phyloP scores from a whole-genome alignment of 495 filamentous ascomycete genomes.

The Talaromyces stipitatus region DNA sequence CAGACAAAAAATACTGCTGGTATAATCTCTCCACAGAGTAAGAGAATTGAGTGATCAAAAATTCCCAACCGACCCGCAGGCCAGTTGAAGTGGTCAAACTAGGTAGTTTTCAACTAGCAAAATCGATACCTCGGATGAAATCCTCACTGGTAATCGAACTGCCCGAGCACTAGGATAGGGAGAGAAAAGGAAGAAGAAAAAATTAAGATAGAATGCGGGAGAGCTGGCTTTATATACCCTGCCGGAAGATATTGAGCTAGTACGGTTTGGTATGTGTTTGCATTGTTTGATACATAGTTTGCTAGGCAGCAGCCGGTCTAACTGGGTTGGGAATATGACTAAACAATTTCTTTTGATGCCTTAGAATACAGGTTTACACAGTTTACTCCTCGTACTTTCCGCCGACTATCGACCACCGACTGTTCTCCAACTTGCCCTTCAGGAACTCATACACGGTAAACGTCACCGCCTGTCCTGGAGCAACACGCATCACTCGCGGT shows the following conservation, averaged over 20 bases:
- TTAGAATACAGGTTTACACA: not conserved
- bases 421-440: constrained; percentile 74
- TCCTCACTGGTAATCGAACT: constrained; percentile 52
- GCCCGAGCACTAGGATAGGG: constrained; percentile 47
- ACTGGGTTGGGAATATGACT: not conserved
- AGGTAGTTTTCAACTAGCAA: constrained; percentile 56
- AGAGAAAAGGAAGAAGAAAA: constrained; percentile 35
- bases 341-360: not conserved
- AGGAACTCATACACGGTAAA: constrained; percentile 96
- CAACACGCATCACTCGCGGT: constrained; percentile 93
- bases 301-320: not conserved
- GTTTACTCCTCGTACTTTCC: constrained; percentile 66
- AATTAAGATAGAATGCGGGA: constrained; percentile 11
- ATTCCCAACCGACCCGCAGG: constrained; percentile 41
- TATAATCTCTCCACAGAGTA: constrained; percentile 6
- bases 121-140: constrained; percentile 50
- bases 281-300: not conserved
- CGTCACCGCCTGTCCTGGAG: constrained; percentile 94
- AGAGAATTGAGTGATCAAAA: constrained; percentile 31
- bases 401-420: constrained; percentile 54
- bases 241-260: constrained; percentile 18
- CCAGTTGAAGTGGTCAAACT: constrained; percentile 39
- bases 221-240: constrained; percentile 15
- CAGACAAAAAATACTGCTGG: not conserved
- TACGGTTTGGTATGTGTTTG: not conserved